Conservation (phyloP, 148 eudicot genomes). For the Cornus controversa region DNA sequence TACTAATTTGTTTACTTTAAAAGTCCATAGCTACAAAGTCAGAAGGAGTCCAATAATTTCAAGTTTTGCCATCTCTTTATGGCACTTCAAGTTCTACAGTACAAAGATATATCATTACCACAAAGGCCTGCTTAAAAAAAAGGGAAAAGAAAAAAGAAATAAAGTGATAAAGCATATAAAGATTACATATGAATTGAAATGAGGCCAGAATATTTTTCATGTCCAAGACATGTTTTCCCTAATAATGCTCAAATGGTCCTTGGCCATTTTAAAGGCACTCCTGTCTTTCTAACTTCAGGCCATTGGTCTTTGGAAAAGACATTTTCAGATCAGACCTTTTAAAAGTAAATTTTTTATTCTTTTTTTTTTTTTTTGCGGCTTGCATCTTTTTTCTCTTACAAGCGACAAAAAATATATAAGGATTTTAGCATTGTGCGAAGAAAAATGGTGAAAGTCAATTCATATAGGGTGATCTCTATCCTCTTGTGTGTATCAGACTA, state of each 20-base stretch:
- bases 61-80: not conserved
- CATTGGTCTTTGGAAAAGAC: not conserved
- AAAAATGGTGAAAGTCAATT: no score
- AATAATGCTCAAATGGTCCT: not conserved
- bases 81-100: not conserved
- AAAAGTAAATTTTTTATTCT: not conserved
- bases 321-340: not conserved
- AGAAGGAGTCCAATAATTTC: not conserved
- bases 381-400: no score
- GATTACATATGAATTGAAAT: not conserved
- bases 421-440: no score
- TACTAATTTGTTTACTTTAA: no score
- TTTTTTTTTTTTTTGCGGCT: not conserved
- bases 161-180: not conserved
- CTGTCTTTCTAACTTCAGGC: not conserved
- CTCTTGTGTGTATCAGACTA: no score
- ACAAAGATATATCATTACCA: not conserved
- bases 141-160: not conserved
- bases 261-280: not conserved
- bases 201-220: not conserved
- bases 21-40: not conserved
- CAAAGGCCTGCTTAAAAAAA: not conserved
- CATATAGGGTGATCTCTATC: no score
- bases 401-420: not conserved
- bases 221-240: constrained; percentile 4